A percentile compares a stretch with the other conserved stretches of the same genome.
These are phyloP conservation scores for Coelastrella sp. DNA, from an alignment of 139 green algal genomes.

Conservation along the genomic window DNA sequence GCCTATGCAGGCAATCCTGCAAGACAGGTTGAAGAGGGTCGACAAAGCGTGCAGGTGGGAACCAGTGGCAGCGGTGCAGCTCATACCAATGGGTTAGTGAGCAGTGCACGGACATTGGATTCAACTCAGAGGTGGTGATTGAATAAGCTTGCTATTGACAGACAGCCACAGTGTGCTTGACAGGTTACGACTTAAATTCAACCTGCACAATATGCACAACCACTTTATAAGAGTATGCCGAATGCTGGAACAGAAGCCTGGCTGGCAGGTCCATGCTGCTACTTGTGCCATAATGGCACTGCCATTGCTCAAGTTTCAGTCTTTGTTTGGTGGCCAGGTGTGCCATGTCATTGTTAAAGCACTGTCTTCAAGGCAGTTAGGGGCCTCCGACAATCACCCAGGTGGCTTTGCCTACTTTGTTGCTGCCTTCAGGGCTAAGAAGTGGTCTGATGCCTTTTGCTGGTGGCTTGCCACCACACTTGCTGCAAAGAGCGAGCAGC, in stretches of 20 bases:
- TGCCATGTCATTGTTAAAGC: neutral
- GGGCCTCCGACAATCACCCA: neutral
- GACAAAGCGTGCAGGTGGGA: slow-evolving; percentile 18
- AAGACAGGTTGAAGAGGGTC: neutral
- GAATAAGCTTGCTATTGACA: neutral
- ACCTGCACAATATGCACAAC: too few relatives aligned
- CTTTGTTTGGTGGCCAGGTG: neutral
- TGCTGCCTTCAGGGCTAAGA: neutral
- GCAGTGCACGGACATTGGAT: neutral
- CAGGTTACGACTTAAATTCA: neutral
- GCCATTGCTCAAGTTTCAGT: too few relatives aligned
- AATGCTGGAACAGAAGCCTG: neutral
- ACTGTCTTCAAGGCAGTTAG: too few relatives aligned
- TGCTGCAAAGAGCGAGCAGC: slow-evolving; percentile 4
- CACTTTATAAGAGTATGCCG: too few relatives aligned
- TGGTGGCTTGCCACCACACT: neutral
- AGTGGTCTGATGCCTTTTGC: slow-evolving; percentile 17
- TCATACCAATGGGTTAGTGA: neutral
- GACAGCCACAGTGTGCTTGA: neutral
- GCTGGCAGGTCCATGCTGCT: too few relatives aligned
- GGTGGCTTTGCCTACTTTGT: neutral
- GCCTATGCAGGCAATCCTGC: neutral
- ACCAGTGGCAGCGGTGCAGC: neutral
- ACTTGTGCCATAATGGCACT: too few relatives aligned
- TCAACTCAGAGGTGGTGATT: neutral